phyloP scores from a whole-genome alignment of 2,329 filamentous ascomycete species.

The Helminthosporium solani region DNA sequence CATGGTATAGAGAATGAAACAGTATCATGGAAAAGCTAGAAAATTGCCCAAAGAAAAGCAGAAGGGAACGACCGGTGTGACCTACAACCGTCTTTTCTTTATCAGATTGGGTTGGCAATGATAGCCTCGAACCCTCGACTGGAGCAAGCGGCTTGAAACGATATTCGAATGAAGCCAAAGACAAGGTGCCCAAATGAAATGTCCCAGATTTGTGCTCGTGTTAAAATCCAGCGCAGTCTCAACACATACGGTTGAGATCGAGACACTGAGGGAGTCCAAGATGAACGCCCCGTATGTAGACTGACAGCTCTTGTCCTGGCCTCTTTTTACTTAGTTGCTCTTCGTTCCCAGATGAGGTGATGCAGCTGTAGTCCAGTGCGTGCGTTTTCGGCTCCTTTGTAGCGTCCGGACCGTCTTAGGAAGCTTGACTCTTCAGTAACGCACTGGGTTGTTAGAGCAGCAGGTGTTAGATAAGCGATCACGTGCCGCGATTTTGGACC shows the following conservation, averaged over 20 bases:
- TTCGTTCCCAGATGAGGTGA: neutral
- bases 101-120: too few relatives aligned
- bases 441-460: neutral
- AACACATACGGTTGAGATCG: neutral
- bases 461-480: neutral
- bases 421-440: neutral
- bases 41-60: neutral
- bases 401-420: neutral
- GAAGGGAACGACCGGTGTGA: neutral
- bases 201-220: too few relatives aligned
- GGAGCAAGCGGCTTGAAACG: too few relatives aligned
- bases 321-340: neutral
- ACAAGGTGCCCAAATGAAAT: too few relatives aligned
- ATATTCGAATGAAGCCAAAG: too few relatives aligned
- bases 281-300: neutral
- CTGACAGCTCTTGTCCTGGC: neutral
- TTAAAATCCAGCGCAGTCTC: neutral
- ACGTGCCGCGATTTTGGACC: neutral
- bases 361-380: neutral
- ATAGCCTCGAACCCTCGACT: too few relatives aligned
- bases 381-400: neutral
- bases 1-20: slow-evolving; percentile 14
- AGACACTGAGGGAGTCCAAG: neutral
- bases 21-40: neutral
- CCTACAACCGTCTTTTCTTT: too few relatives aligned